Evolutionary conservation across 371 early-diverging fungal species (phyloP).

Genomic region (Blyttiomyces sp.): DNA sequence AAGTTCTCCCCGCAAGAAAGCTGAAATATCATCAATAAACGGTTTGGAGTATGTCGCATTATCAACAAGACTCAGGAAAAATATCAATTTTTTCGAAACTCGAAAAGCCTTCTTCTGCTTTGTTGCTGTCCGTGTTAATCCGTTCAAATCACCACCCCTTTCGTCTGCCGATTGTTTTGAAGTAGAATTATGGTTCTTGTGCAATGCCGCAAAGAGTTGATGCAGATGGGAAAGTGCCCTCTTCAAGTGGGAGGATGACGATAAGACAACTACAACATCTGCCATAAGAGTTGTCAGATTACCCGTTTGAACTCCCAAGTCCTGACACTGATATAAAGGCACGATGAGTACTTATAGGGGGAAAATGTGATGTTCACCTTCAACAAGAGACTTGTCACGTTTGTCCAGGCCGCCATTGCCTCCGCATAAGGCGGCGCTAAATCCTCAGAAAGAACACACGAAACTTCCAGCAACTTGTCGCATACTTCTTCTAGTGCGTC

Average conservation of each 20-base stretch:
- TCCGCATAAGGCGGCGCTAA: not conserved
- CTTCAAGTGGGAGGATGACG: not conserved
- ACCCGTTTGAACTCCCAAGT: too few species aligned
- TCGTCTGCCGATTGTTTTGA: not conserved
- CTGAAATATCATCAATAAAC: too few species aligned
- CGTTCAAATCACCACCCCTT: too few species aligned
- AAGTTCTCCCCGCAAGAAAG: too few species aligned
- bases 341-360: not conserved
- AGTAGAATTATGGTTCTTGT: not conserved
- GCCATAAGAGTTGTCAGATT: too few species aligned
- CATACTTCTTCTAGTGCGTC: not conserved
- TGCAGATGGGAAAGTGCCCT: slow-evolving; percentile 6
- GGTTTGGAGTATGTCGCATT: too few species aligned
- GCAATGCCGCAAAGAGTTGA: not conserved
- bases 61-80: slow-evolving; percentile 6
- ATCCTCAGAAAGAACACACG: not conserved
- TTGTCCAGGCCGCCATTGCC: not conserved
- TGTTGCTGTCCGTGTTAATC: too few species aligned
- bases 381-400: not conserved
- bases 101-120: not conserved
- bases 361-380: slow-evolving; percentile 2
- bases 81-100: slow-evolving; percentile 1
- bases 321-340: too few species aligned
- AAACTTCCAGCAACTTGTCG: not conserved
- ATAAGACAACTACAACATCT: not conserved